phyloP scores from a whole-genome alignment of 2,329 filamentous ascomycete species.

The Penicillium sp. region DNA sequence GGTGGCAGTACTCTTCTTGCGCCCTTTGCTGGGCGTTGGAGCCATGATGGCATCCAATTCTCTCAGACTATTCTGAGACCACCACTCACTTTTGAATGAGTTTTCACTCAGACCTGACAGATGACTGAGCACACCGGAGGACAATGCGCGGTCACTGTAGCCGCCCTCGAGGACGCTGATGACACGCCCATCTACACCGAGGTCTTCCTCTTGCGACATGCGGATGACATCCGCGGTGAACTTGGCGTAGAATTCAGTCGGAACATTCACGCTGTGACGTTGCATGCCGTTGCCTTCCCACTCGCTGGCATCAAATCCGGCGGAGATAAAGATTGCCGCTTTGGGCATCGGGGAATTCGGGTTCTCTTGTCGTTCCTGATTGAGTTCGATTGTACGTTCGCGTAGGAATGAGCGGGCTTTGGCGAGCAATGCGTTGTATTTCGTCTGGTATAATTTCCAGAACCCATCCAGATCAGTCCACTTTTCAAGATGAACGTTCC shows the following conservation, averaged over 20 bases:
- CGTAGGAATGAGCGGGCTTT: constrained; percentile 78
- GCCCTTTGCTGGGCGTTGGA: constrained; percentile 50
- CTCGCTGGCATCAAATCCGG: constrained; percentile 95
- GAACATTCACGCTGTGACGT: constrained; percentile 90
- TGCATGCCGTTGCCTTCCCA: constrained; percentile 94
- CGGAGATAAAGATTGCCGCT: constrained; percentile 89
- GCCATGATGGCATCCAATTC: constrained; percentile 62
- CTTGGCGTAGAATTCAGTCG: constrained; percentile 91
- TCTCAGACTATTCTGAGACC: constrained; percentile 64
- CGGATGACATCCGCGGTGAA: constrained; percentile 82
- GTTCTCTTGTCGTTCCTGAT: constrained; percentile 49
- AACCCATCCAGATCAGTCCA: constrained; percentile 75
- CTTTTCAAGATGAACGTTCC: constrained; percentile 90
- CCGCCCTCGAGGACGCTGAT: constrained; percentile 95
- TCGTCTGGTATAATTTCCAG: constrained; percentile 79
- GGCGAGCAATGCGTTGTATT: constrained; percentile 72
- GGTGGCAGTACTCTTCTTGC: constrained; percentile 60
- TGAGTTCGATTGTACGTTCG: constrained; percentile 65
- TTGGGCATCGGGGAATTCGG: constrained; percentile 63
- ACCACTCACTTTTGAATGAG: constrained; percentile 70
- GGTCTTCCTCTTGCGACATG: constrained; percentile 74
- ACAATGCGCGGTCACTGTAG: constrained; percentile 88
- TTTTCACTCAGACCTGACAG: constrained; percentile 68
- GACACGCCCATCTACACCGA: constrained; percentile 75
- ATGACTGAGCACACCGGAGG: constrained; percentile 86